Percentiles rank a stretch among this genome's conserved stretches.
These are phyloP conservation scores for Botrytis squamosa DNA, from an alignment of 2,329 filamentous ascomycete species.

Conservation along the genomic window DNA sequence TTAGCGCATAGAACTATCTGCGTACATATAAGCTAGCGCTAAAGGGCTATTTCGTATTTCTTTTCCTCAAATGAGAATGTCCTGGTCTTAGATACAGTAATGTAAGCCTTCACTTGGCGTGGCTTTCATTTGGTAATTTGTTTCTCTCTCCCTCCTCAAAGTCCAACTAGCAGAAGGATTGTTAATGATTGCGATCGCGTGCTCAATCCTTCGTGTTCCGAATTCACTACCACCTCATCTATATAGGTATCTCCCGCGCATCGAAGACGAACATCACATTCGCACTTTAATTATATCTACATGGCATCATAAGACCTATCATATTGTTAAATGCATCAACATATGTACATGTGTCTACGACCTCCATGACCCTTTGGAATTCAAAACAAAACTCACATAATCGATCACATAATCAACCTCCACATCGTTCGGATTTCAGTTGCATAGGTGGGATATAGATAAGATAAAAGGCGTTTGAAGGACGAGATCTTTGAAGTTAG, in stretches of 20 bases:
- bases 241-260: not conserved
- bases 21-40: not conserved
- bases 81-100: not conserved
- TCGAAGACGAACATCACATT: not conserved
- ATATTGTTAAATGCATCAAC: slow-evolving; percentile 11
- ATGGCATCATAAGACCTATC: not conserved
- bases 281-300: not conserved
- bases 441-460: slow-evolving; percentile 8
- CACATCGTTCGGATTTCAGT: not conserved
- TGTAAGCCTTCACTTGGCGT: slow-evolving; percentile 4
- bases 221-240: not conserved
- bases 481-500: not conserved
- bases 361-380: slow-evolving; percentile 20
- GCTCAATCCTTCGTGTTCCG: not conserved
- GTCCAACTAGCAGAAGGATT: not conserved
- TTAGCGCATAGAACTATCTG: not conserved
- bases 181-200: slow-evolving; percentile 2
- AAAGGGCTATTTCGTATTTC: not conserved
- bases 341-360: slow-evolving; percentile 8
- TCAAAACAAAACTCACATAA: slow-evolving; percentile 7
- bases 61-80: not conserved
- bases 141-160: not conserved
- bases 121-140: not conserved
- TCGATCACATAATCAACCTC: slow-evolving; percentile 8
- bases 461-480: not conserved